phyloP scores from a whole-genome alignment of 225 moss, liverwort and hornwort species.

The Neckera pumila region DNA sequence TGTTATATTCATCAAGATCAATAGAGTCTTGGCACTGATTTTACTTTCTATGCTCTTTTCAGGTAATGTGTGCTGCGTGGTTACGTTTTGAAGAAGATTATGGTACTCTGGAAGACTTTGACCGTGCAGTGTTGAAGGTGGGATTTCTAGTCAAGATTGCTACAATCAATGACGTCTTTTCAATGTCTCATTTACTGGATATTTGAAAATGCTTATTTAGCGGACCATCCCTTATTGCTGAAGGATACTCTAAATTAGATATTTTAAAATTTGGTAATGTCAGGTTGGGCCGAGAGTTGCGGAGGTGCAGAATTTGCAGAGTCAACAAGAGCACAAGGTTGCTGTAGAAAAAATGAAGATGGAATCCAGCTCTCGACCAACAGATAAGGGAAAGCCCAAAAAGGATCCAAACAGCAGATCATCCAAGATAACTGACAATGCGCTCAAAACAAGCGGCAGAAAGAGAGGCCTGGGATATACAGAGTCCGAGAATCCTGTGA shows the following conservation, averaged over 20 bases:
- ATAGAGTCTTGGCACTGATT: neutral
- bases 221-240: neutral
- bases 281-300: slow-evolving; percentile 75
- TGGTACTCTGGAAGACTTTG: slow-evolving; percentile 91
- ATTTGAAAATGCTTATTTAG: neutral
- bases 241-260: neutral
- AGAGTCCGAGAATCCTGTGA: slow-evolving; percentile 42
- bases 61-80: slow-evolving; percentile 89
- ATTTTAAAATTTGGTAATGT: neutral
- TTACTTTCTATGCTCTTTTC: slow-evolving; percentile 5
- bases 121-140: slow-evolving; percentile 82
- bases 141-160: neutral
- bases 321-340: slow-evolving; percentile 51
- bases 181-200: neutral
- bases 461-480: slow-evolving; percentile 56
- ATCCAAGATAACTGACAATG: slow-evolving; percentile 16
- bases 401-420: slow-evolving; percentile 16
- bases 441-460: slow-evolving; percentile 28
- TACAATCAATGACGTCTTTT: neutral
- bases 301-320: slow-evolving; percentile 62
- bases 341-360: slow-evolving; percentile 13
- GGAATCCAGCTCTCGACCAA: slow-evolving; percentile 6
- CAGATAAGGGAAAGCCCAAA: slow-evolving; percentile 21
- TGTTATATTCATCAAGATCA: neutral
- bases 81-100: slow-evolving; percentile 91